phyloP scores from a whole-genome alignment of 257 asterid species.

The Plantago major region DNA sequence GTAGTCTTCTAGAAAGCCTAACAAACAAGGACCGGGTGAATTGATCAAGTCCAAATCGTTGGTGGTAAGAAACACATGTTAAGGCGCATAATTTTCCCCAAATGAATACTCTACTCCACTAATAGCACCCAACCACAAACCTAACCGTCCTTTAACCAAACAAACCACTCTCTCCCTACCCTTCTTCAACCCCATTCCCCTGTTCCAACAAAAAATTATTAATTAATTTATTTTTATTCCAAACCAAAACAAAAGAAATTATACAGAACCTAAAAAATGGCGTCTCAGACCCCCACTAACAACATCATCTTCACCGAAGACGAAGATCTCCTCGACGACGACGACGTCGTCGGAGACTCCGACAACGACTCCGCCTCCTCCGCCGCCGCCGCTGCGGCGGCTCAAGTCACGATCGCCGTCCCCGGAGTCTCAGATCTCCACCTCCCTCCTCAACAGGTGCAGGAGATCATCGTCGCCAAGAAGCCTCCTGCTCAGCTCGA shows the following conservation, averaged over 20 bases:
- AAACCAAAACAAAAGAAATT: not conserved
- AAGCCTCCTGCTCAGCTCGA: slow-evolving; percentile 54
- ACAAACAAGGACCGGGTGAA: too few relatives aligned
- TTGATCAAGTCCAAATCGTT: too few relatives aligned
- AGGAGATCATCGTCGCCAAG: slow-evolving; percentile 30
- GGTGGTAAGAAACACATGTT: too few relatives aligned
- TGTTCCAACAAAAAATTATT: not conserved
- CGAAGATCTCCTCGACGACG: slow-evolving; percentile 56
- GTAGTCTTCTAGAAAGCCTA: too few relatives aligned
- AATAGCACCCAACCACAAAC: too few relatives aligned
- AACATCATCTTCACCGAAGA: slow-evolving; percentile 36
- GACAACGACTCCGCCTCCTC: slow-evolving; percentile 65
- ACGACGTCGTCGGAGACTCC: slow-evolving; percentile 52
- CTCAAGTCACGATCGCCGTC: slow-evolving; percentile 58
- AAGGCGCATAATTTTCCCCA: too few relatives aligned
- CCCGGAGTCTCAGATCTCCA: slow-evolving; percentile 43
- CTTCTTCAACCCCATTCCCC: slow-evolving; percentile 2
- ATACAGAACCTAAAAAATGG: slow-evolving; percentile 25
- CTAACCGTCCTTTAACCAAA: slow-evolving; percentile 10
- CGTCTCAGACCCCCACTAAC: slow-evolving; percentile 23
- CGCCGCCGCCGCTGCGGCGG: slow-evolving; percentile 40
- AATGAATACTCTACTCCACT: too few relatives aligned
- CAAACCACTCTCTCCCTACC: slow-evolving; percentile 16
- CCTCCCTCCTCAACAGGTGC: slow-evolving; percentile 16
- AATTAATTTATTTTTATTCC: not conserved